Evolutionary conservation across 1,284 basidiomycete genomes (phyloP).

Genomic region (Omphalotus olearius): DNA sequence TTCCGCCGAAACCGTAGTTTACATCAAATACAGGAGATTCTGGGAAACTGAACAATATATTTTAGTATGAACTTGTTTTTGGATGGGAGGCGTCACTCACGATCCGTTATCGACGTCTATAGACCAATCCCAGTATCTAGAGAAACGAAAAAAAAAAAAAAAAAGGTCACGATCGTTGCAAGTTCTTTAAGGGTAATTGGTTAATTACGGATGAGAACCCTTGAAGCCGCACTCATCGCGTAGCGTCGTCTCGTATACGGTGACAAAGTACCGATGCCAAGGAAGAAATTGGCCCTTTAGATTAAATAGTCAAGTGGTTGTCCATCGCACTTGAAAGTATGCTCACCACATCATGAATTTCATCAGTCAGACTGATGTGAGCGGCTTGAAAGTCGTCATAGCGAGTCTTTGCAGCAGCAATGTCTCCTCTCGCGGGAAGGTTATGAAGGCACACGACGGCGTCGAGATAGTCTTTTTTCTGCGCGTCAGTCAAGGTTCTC

Average conservation of each 20-base stretch:
- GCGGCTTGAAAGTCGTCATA: conserved; percentile 30
- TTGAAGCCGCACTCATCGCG: conserved; percentile 31
- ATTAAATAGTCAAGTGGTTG: background rate
- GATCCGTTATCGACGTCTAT: conserved; percentile 24
- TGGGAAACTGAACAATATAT: conserved; percentile 22
- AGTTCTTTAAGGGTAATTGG: conserved; percentile 7
- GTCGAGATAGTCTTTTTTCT: conserved; percentile 25
- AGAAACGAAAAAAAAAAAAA: too few relatives aligned
- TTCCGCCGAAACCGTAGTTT: conserved; percentile 29
- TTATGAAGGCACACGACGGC: conserved; percentile 28
- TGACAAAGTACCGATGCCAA: conserved; percentile 33
- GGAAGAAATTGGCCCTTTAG: conserved; percentile 35
- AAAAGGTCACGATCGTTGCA: background rate
- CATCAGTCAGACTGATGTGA: conserved; percentile 23
- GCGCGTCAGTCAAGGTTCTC: conserved; percentile 17
- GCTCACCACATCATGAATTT: conserved; percentile 27
- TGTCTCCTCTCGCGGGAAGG: conserved; percentile 15
- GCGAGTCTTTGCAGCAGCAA: conserved; percentile 22
- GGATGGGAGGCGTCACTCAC: too few relatives aligned
- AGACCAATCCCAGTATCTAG: conserved; percentile 40
- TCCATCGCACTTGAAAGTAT: background rate
- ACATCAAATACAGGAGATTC: conserved; percentile 30
- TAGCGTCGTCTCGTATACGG: conserved; percentile 28
- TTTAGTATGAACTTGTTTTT: too few relatives aligned
- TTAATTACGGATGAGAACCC: conserved; percentile 30